A percentile compares a stretch with the other conserved stretches of the same genome.
phyloP scores from a whole-genome alignment of 1,284 basidiomycete genomes.

The Microbotryomycetes sp. region DNA sequence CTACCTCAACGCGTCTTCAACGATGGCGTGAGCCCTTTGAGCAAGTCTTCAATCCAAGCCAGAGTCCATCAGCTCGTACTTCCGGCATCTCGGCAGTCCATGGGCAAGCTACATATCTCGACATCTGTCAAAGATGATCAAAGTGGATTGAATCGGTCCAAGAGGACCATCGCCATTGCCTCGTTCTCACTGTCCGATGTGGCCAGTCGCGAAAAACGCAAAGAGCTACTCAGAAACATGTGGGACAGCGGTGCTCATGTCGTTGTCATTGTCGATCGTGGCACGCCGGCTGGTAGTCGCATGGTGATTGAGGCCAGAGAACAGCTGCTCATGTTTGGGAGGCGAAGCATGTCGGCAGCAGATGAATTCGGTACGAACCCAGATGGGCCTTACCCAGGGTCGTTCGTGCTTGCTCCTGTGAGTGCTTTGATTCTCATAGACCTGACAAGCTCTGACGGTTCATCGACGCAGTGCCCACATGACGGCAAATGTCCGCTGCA shows the following conservation, averaged over 20 bases:
- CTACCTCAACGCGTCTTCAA: constrained; percentile 3
- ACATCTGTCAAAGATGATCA: constrained; percentile 1
- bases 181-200: constrained; percentile 77
- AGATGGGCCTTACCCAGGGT: constrained; percentile 43
- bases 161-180: constrained; percentile 63
- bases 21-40: not conserved
- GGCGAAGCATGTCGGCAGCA: constrained; percentile 32
- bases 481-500: constrained; percentile 70
- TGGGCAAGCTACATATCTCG: constrained; percentile 23
- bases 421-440: constrained; percentile 38
- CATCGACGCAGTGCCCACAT: constrained; percentile 68
- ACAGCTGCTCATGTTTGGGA: constrained; percentile 61
- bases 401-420: constrained; percentile 75
- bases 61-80: constrained; percentile 15
- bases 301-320: constrained; percentile 75
- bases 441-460: constrained; percentile 22
- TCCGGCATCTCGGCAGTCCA: constrained; percentile 6
- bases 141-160: constrained; percentile 11
- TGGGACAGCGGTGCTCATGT: constrained; percentile 81
- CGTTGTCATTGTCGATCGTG: constrained; percentile 80
- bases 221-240: constrained; percentile 67
- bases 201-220: constrained; percentile 55
- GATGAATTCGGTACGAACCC: constrained; percentile 19
- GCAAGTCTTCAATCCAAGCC: not conserved
- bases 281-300: constrained; percentile 67